These are phyloP conservation scores for Carex parvula DNA, from an alignment of 176 grass and related monocot species.

Conservation along the genomic window DNA sequence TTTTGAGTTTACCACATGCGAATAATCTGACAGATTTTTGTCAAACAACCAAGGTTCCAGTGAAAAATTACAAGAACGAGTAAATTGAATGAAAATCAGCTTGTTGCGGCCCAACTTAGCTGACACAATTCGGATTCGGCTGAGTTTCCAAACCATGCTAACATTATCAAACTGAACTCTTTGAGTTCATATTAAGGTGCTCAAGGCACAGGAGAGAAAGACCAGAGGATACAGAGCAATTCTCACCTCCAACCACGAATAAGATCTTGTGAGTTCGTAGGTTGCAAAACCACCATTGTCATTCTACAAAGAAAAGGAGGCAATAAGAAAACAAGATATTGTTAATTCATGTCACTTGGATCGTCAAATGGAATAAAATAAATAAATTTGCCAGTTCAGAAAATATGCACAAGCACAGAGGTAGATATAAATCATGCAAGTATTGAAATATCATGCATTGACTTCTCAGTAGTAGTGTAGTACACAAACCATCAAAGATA, in stretches of 20 bases:
- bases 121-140: too few species aligned
- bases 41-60: too few species aligned
- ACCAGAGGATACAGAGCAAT: not conserved
- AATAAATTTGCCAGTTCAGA: not conserved
- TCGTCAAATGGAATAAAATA: not conserved
- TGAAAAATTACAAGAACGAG: too few species aligned
- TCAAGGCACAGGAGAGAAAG: too few species aligned
- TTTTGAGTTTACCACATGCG: too few species aligned
- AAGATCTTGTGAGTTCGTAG: constrained; percentile 89
- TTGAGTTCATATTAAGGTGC: too few species aligned
- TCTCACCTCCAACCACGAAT: constrained; percentile 86
- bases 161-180: too few species aligned
- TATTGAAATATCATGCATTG: not conserved
- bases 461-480: not conserved
- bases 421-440: not conserved
- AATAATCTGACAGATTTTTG: too few species aligned
- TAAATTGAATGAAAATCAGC: too few species aligned
- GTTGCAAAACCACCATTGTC: constrained; percentile 77
- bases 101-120: too few species aligned
- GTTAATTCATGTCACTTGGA: not conserved
- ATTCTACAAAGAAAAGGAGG: constrained; percentile 48
- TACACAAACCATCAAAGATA: constrained; percentile 79
- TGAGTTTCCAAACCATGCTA: not conserved
- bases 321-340: constrained; percentile 16
- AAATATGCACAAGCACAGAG: not conserved